These are phyloP conservation scores for Lonicera japonica DNA, from an alignment of 129 eudicot species.

Conservation along the genomic window DNA sequence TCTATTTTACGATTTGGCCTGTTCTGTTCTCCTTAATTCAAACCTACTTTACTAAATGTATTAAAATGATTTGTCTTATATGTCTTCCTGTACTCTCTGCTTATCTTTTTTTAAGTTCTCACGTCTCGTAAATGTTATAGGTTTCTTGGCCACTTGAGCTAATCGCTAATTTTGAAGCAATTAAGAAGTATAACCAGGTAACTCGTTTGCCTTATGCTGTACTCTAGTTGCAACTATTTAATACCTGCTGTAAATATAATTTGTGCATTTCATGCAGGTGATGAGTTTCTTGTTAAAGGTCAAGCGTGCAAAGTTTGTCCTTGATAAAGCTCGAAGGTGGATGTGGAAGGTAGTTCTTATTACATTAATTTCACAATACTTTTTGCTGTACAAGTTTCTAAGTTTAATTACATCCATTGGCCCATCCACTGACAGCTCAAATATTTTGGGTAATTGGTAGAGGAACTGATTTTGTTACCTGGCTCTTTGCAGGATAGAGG, in stretches of 20 bases:
- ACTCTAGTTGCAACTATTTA: constrained; percentile 1
- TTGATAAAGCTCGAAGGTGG: constrained; percentile 95
- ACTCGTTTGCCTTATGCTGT: not conserved
- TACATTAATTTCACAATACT: not conserved
- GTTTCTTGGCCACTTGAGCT: constrained; percentile 98
- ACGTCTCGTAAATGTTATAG: constrained; percentile 25
- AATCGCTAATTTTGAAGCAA: constrained; percentile 79
- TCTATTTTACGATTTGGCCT: constrained; percentile 7
- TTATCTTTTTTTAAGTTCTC: constrained; percentile 3
- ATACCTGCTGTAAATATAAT: constrained; percentile 12
- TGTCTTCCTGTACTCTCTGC: constrained; percentile 6
- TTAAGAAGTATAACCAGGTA: constrained; percentile 96
- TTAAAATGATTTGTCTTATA: not conserved
- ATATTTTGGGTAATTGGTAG: not conserved
- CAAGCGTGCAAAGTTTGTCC: constrained; percentile 91
- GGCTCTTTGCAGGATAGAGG: constrained; percentile 57
- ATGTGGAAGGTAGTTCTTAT: constrained; percentile 79
- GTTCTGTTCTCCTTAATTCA: constrained; percentile 2
- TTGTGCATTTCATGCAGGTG: constrained; percentile 44
- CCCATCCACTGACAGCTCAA: too few relatives aligned
- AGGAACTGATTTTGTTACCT: not conserved
- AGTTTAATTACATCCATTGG: not conserved
- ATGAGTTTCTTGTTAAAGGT: constrained; percentile 91
- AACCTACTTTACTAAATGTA: not conserved
- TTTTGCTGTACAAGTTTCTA: not conserved